phyloP scores from a whole-genome alignment of 176 grass and related monocot species.

The Oryza meyeriana region DNA sequence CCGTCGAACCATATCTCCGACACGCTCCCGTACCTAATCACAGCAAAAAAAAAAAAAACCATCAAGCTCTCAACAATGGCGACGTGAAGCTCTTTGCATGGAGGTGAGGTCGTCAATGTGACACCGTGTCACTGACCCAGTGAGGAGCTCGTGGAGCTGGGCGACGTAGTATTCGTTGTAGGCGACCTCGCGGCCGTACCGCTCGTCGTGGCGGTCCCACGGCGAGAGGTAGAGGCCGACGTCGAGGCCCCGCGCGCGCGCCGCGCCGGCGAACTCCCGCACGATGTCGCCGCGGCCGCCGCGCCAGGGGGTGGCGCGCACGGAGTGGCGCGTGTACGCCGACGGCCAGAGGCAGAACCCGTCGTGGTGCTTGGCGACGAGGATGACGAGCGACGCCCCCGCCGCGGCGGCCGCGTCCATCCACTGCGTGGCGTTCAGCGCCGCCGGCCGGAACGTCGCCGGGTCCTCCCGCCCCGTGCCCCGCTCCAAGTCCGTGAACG shows the following conservation, averaged over 20 bases:
- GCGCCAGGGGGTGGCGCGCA: conserved; percentile 61
- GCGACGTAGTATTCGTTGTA: conserved; percentile 95
- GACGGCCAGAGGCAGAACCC: conserved; percentile 98
- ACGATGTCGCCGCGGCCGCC: conserved; percentile 67
- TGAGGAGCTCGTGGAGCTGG: conserved; percentile 85
- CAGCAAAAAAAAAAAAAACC: too few species aligned
- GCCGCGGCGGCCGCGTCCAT: conserved; percentile 55
- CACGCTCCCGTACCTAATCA: conserved; percentile 60
- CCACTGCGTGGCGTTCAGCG: conserved; percentile 72
- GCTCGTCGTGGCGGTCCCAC: conserved; percentile 83
- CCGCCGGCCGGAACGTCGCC: conserved; percentile 42
- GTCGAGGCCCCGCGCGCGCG: conserved; percentile 40
- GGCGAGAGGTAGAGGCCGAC: conserved; percentile 81
- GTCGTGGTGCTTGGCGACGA: conserved; percentile 95
- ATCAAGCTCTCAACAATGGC: not conserved
- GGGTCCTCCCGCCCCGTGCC: conserved; percentile 66
- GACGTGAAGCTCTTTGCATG: too few species aligned
- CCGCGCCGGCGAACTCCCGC: conserved; percentile 51
- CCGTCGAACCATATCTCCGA: conserved; percentile 99
- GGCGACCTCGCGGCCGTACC: conserved; percentile 59
- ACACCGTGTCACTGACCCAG: conserved; percentile 41
- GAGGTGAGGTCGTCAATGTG: too few species aligned
- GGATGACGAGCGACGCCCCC: conserved; percentile 66
- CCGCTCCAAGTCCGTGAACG: conserved; percentile 85
- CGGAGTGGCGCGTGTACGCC: conserved; percentile 68